Conservation (phyloP, 1,139 yeast genomes). For the Hansenula lynferdii region DNA sequence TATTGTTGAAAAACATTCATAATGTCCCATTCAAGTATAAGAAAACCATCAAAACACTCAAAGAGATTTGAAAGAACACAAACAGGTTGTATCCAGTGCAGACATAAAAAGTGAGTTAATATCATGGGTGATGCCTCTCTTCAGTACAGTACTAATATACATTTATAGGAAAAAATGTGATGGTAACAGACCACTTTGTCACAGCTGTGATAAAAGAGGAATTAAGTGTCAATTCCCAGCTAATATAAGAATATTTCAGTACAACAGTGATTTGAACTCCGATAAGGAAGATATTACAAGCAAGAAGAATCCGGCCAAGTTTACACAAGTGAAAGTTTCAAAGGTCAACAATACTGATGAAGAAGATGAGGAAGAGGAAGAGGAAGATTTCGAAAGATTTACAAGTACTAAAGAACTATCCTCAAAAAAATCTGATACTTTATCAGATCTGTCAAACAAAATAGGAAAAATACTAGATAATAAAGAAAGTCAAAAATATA, state of each 20-base stretch:
- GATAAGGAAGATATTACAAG: no score
- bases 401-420: no score
- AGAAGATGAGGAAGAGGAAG: no score
- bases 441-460: no score
- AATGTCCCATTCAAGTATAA: not conserved
- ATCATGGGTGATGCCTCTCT: not conserved
- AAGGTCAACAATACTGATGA: no score
- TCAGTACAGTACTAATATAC: not conserved
- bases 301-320: no score
- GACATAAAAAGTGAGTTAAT: conserved; percentile 20
- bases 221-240: conserved; percentile 19
- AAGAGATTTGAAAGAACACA: conserved; percentile 23
- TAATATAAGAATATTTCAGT: conserved; percentile 20
- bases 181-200: conserved; percentile 44
- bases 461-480: not conserved
- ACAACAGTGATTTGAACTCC: conserved; percentile 1
- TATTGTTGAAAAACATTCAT: no score
- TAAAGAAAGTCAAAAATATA: no score
- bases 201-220: conserved; percentile 37
- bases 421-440: no score
- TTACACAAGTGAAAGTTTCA: no score
- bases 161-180: conserved; percentile 37
- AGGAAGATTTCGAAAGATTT: no score
- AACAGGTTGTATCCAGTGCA: conserved; percentile 23
- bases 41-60: conserved; percentile 17